Evolutionary conservation across 768 basidiomycete genomes (phyloP).

Genomic region (Mycena metata): DNA sequence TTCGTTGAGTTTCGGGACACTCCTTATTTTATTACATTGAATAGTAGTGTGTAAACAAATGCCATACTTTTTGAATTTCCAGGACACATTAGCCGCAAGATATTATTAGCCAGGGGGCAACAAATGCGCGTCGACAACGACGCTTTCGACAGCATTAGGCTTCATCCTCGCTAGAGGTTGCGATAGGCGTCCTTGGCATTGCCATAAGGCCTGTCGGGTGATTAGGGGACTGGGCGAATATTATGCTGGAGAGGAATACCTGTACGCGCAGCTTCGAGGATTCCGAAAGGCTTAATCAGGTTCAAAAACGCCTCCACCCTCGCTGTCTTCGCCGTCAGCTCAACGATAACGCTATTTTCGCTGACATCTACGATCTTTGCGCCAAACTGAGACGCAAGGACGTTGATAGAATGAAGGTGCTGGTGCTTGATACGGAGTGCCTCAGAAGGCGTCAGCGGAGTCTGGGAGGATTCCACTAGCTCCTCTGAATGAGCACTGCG

Average conservation of each 20-base stretch:
- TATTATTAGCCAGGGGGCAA: constrained; percentile 93
- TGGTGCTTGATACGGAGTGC: constrained; percentile 91
- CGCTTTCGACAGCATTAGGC: constrained; percentile 59
- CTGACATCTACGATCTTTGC: constrained; percentile 95
- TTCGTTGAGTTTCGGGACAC: constrained; percentile 12
- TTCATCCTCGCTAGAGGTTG: constrained; percentile 64
- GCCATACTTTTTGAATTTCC: constrained; percentile 28
- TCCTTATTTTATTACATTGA: constrained; percentile 28
- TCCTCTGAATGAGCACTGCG: constrained; percentile 60
- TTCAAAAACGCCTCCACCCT: constrained; percentile 94
- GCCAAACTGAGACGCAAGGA: constrained; percentile 89
- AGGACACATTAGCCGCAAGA: not conserved
- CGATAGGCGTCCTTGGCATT: constrained; percentile 96
- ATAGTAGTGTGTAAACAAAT: constrained; percentile 15
- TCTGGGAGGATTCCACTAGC: constrained; percentile 44
- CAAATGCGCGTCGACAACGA: constrained; percentile 87
- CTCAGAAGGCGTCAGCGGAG: constrained; percentile 79
- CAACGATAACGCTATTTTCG: constrained; percentile 95
- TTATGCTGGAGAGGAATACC: constrained; percentile 65
- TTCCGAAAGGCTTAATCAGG: constrained; percentile 93
- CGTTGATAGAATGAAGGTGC: constrained; percentile 88
- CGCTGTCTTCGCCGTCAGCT: constrained; percentile 92
- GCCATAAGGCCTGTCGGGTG: constrained; percentile 86
- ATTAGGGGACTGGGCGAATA: constrained; percentile 15
- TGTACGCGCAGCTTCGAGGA: constrained; percentile 94